These are phyloP conservation scores for Suillus paluster DNA, from an alignment of 768 basidiomycete genomes.

Conservation along the genomic window DNA sequence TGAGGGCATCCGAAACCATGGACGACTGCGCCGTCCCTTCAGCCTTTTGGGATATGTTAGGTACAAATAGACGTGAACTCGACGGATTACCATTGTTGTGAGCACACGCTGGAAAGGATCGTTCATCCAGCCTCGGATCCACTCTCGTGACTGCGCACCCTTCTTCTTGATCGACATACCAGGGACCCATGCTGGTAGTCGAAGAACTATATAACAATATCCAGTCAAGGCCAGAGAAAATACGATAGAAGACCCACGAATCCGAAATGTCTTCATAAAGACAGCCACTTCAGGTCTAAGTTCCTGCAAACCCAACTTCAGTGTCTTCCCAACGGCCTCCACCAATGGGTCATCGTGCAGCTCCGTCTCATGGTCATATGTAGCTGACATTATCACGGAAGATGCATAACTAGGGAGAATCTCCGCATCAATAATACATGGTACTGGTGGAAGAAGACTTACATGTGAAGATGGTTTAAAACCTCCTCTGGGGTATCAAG, in stretches of 20 bases:
- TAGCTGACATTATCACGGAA: slow-evolving; percentile 32
- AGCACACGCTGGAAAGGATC: slow-evolving; percentile 21
- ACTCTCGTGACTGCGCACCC: slow-evolving; percentile 23
- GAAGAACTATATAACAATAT: slow-evolving; percentile 23
- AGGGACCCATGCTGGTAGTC: slow-evolving; percentile 32
- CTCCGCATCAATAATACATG: neutral
- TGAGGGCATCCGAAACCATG: slow-evolving; percentile 21
- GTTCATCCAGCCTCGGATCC: slow-evolving; percentile 22
- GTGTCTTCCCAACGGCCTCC: slow-evolving; percentile 26
- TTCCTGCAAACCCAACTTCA: slow-evolving; percentile 24
- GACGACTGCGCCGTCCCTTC: slow-evolving; percentile 17
- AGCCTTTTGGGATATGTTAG: slow-evolving; percentile 12
- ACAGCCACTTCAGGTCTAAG: slow-evolving; percentile 28
- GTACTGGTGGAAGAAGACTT: neutral
- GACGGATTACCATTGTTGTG: slow-evolving; percentile 17
- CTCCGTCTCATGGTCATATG: slow-evolving; percentile 38
- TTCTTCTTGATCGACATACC: slow-evolving; percentile 33
- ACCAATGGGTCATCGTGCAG: slow-evolving; percentile 35
- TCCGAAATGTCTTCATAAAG: slow-evolving; percentile 20
- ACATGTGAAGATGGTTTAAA: neutral
- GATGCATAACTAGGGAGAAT: slow-evolving; percentile 26
- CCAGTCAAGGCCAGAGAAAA: neutral
- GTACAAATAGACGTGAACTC: neutral
- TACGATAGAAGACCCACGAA: slow-evolving; percentile 8
- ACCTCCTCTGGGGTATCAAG: slow-evolving; percentile 29